Evolutionary conservation across 2,329 filamentous ascomycete species (phyloP), one percentile per base, ranked within the genome.

Genomic region (Microthyrium microscopicum): DNA sequence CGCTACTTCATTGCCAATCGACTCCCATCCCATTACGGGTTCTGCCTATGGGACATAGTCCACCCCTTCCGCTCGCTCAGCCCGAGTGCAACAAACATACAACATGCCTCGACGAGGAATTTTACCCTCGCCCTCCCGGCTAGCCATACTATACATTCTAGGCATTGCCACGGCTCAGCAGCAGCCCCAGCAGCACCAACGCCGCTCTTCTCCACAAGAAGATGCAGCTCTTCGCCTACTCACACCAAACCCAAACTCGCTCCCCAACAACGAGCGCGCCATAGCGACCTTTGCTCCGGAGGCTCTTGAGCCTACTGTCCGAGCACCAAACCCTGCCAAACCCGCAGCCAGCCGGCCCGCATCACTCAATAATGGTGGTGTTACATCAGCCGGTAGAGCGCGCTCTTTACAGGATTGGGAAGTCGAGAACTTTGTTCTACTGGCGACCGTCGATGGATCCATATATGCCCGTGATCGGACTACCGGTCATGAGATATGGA

Each of bases 381-480:
- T 73, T 61, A 62, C 65, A 54, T 70, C 68, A 60, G 68, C 66
- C 46, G 60, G 55, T 49, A 48, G 49, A 78, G 87, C 84, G 85
- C 85, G 87, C 74, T 91, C 78, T 68, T 68, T 95, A 71, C 78
- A 85, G 72, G 87, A 94, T 64, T 95, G 87, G 87, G 83, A 94
- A 79, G 85, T 94, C 63, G 87, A 95, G 81, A 85, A 95, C 68
- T 92, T 94, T 72, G 81, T 95, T 64, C 82, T 98, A 67, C 68
- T 98, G 79, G 87, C 89, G 81, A 95, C 89, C 71, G 81, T 95
- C 73, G 85, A 95, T 68, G 89, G 89, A 68, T 81, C 83, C 55
- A 73, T 95, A 50, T 81, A 93, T 62, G 85, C 87, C 54, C 75
- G 75, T 56, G 83, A 94, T 62, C 73, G 89, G 49, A 79, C 77